Base-by-base conservation (phyloP, 192 early-diverging fungal genomes). In the Pilobolus umbonatus region DNA sequence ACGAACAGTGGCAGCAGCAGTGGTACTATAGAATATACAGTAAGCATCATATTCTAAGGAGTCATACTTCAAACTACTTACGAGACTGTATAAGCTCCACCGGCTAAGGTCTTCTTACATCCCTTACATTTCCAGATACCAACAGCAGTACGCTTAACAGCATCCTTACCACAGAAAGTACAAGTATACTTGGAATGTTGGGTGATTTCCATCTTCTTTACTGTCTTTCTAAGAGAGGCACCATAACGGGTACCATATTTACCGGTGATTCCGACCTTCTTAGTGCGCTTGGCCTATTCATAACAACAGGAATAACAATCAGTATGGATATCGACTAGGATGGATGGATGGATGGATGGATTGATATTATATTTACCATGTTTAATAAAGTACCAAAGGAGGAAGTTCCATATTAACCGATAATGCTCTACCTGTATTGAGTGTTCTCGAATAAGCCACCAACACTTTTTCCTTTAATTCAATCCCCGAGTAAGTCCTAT, bases 241-340 rank as follows among this genome's bases (percentile, higher is more conserved):
- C 96, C 96, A 85, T 99, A 99, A 83, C 96, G 94, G 73, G 92
- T 92, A 85, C 96, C 96, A 90, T 99, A 99, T 81, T 99, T 99
- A 75, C 96, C 96, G 84, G 87, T 89, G 80, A 99, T 91, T 83
- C 96, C 96, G 77, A 96, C 70, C 87, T 98, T 98, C 83, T 88
- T 93, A 61, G 95, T 98, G 81, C 95, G 87, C 80, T 96, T 97
- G 74, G 87, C 88, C 88, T 78, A 36, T 25, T 30, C 12, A 11
- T n/a, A n/a, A n/a, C n/a, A n/a, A n/a, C n/a, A n/a, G n/a, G n/a
- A n/a, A 38, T 11, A 60, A 15, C 22, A 69, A 26, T 29, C 35
- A 55, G 44, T 48, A 11, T 29, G 8, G 5, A 40, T n/a, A 54
- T 40, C 22, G 44, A 36, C 45, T 40, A 32, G 24, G 60, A 60